A percentile compares a stretch with the other conserved stretches of the same genome.
phyloP scores from a whole-genome alignment of 2,329 filamentous ascomycete species.

The Ceratocystis destructans region DNA sequence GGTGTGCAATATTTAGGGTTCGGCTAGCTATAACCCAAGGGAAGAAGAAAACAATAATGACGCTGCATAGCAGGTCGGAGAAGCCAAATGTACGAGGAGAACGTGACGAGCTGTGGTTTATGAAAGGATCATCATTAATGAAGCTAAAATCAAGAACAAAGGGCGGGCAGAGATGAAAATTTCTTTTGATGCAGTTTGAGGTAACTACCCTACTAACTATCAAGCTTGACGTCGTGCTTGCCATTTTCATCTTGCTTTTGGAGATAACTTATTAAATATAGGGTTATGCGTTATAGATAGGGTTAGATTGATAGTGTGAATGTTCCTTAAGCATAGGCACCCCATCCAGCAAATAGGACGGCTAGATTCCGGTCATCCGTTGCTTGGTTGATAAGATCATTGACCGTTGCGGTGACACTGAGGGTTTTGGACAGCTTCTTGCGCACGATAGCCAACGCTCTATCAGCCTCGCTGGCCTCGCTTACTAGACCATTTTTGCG shows the following conservation, averaged over 20 bases:
- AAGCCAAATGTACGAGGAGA: neutral
- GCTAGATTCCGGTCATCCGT: conserved; percentile 87
- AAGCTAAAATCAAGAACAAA: neutral
- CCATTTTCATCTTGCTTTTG: no score
- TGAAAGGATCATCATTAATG: neutral
- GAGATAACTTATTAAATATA: neutral
- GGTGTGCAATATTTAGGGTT: neutral
- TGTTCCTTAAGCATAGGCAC: conserved; percentile 31
- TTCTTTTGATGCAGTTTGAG: neutral
- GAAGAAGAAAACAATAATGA: neutral
- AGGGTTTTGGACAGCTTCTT: conserved; percentile 93
- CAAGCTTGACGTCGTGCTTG: no score
- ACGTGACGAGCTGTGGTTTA: neutral
- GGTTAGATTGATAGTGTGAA: neutral
- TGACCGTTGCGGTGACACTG: conserved; percentile 89
- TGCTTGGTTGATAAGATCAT: conserved; percentile 91
- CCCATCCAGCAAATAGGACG: conserved; percentile 60
- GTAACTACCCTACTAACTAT: neutral
- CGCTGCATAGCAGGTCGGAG: neutral
- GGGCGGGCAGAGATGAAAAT: neutral
- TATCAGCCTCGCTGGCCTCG: conserved; percentile 63
- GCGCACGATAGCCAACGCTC: conserved; percentile 80
- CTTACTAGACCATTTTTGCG: conserved; percentile 26
- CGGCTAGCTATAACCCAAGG: neutral
- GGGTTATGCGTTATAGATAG: neutral